Evolutionary conservation across 2,329 filamentous ascomycete genomes (phyloP), one percentile per base, ranked within the genome.

Genomic region (Ascochyta lentis): DNA sequence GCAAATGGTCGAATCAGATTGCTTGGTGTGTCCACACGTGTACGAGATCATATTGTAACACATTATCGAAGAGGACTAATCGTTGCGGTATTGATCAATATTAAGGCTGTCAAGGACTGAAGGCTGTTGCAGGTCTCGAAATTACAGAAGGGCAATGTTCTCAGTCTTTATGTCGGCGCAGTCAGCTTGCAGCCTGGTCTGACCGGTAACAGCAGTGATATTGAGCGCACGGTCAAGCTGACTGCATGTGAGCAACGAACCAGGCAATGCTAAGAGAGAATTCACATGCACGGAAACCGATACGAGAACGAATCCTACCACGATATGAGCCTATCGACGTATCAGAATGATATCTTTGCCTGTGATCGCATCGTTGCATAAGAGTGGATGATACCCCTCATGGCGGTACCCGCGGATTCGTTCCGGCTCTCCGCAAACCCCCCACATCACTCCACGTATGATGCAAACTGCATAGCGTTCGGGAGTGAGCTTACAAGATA

Each of bases 401-500:
- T 44, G 29, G 26, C 39, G 31, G 39, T 19, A 26, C 10, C 16
- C 15, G 44, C 34, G 39, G 34, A 35, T 6, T 19, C 19, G 19
- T 19, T 19, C 19, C 19, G 53, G 47, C 46, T 55, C 52, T 55
- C 53, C 53, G 27, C 53, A 38, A n/a, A 13, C 39, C 33, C 41
- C 40, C 52, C 52, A 55, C 46, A 45, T 35, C 42, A 53, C 42
- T 35, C 49, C 35, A 44, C 26, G 34, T 22, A 40, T 35, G n/a
- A 27, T 27, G 22, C 3, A 22, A 4, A 16, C 10, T 26, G 39
- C 24, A 9, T 31, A 27, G 12, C 6, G 6, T 24, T 16, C 8
- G 22, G 15, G 9, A 9, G 4, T 29, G 10, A 22, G 43, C 16
- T 6, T 33, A 31, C 29, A 31, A 4, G 6, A n/a, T 1, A 34